These are phyloP conservation scores for Comarum palustre DNA, from an alignment of 306 rosid species.

Conservation along the genomic window DNA sequence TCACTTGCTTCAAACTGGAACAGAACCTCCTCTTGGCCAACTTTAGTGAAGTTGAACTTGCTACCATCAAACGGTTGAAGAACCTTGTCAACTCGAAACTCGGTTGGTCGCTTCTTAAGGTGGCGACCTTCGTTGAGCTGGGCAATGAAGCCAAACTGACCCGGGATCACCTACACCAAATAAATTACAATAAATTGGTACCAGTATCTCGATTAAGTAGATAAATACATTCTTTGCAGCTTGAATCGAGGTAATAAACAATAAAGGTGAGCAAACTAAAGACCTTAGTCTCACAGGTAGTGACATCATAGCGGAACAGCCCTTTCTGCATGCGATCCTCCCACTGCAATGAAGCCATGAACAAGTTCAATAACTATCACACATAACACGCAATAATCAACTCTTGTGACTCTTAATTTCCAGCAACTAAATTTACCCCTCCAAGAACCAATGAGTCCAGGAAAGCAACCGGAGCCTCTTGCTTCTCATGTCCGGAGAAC, in stretches of 20 bases:
- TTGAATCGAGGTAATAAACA: background rate
- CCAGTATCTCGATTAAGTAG: background rate
- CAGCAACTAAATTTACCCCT: constrained; percentile 44
- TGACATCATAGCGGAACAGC: constrained; percentile 89
- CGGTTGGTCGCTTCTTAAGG: constrained; percentile 93
- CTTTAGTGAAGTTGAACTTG: constrained; percentile 90
- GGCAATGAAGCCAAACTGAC: constrained; percentile 77
- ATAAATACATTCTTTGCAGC: background rate
- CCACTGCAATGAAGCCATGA: constrained; percentile 50
- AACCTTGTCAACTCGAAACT: constrained; percentile 86
- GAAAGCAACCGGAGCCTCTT: constrained; percentile 65
- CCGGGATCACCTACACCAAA: constrained; percentile 71
- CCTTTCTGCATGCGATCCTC: constrained; percentile 92
- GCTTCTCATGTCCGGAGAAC: constrained; percentile 26
- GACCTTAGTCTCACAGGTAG: constrained; percentile 90
- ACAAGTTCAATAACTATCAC: constrained; percentile 14
- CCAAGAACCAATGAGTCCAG: constrained; percentile 89
- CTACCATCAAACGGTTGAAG: constrained; percentile 83
- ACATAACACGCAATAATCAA: background rate
- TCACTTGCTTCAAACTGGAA: constrained; percentile 76
- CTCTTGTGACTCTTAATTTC: constrained; percentile 13
- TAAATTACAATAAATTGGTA: constrained; percentile 13
- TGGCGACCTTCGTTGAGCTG: constrained; percentile 98
- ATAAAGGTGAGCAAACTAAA: background rate
- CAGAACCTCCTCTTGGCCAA: constrained; percentile 91